A percentile compares a stretch with the other conserved stretches of the same genome.
These are phyloP conservation scores for Canavalia gladiata DNA, from an alignment of 306 rosid genomes.

Conservation along the genomic window DNA sequence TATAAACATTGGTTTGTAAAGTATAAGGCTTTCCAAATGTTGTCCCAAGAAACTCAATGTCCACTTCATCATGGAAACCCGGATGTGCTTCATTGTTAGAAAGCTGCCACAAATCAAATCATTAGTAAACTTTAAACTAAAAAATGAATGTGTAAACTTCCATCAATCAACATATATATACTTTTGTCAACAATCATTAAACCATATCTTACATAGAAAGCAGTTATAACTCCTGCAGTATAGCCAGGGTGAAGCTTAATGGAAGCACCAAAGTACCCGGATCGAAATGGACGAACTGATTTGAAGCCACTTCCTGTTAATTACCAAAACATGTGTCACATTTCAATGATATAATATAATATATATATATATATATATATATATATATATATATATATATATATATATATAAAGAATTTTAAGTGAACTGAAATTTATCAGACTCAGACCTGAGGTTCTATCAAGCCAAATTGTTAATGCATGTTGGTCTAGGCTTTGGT, in stretches of 20 bases:
- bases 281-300: conserved; percentile 84
- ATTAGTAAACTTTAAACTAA: conserved; percentile 8
- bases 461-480: conserved; percentile 93
- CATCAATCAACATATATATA: background rate
- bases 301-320: conserved; percentile 92
- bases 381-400: too few relatives aligned
- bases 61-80: conserved; percentile 96
- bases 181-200: background rate
- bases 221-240: conserved; percentile 96
- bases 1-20: conserved; percentile 90
- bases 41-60: conserved; percentile 95
- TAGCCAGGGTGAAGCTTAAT: conserved; percentile 96
- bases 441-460: conserved; percentile 70
- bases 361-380: background rate
- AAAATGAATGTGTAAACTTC: conserved; percentile 19
- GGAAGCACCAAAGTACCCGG: conserved; percentile 90
- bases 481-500: conserved; percentile 69
- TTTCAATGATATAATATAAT: background rate
- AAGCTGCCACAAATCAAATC: conserved; percentile 65
- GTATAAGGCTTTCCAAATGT: conserved; percentile 97
- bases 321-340: conserved; percentile 12
- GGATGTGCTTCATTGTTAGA: conserved; percentile 96
- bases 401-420: background rate
- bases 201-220: conserved; percentile 78
- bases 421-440: conserved; percentile 5